Conservation (phyloP, 176 grass and related monocot genomes). For the Urochloa ruziziensis region DNA sequence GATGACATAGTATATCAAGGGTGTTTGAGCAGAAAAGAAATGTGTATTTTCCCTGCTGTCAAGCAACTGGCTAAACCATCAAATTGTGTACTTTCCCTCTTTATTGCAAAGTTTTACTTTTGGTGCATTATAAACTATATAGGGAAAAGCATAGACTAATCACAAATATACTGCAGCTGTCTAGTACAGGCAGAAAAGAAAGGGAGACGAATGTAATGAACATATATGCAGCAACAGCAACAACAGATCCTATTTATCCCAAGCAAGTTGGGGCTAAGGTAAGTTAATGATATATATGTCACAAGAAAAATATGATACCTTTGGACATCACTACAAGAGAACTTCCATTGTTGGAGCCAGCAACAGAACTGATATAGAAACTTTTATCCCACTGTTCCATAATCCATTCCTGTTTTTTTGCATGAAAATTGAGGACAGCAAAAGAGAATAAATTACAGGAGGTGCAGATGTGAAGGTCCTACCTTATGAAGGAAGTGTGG, state of each 20-base stretch:
- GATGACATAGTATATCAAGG: background rate
- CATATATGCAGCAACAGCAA: background rate
- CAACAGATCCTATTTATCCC: background rate
- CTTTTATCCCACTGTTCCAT: conserved; percentile 81
- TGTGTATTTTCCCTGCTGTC: background rate
- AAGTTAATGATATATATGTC: background rate
- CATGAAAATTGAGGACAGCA: background rate
- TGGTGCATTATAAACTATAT: background rate
- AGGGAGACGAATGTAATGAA: background rate
- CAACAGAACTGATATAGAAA: conserved; percentile 71
- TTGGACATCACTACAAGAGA: conserved; percentile 81
- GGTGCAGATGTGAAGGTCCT: conserved; percentile 2
- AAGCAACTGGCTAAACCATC: background rate
- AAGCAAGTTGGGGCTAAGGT: background rate
- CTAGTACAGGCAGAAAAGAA: background rate
- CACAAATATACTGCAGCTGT: background rate
- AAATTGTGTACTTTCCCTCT: background rate
- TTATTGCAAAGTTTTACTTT: background rate
- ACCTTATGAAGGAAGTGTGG: conserved; percentile 59
- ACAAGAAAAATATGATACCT: conserved; percentile 29
- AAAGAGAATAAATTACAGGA: conserved; percentile 16
- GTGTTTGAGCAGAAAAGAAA: background rate
- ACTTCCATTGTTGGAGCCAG: conserved; percentile 58
- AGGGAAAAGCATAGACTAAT: background rate
- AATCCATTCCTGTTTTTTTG: conserved; percentile 58